phyloP scores from a whole-genome alignment of 2,329 filamentous ascomycete genomes.

The Phyllosticta citribraziliensis region DNA sequence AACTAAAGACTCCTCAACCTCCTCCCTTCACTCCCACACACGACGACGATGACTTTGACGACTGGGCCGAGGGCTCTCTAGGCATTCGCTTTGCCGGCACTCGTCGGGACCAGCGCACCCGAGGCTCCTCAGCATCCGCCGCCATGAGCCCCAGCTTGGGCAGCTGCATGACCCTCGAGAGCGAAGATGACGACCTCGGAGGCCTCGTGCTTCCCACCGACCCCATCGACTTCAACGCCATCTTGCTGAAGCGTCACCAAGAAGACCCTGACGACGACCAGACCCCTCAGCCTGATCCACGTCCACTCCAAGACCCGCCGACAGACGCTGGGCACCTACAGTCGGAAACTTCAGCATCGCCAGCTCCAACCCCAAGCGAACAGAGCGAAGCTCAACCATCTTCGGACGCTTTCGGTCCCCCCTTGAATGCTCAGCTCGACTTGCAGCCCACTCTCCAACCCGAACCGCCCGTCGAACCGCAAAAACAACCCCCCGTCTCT shows the following conservation, averaged over 20 bases:
- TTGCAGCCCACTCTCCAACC: slow-evolving; percentile 9
- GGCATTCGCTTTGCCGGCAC: slow-evolving; percentile 87
- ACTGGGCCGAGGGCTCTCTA: slow-evolving; percentile 87
- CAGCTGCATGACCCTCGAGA: slow-evolving; percentile 84
- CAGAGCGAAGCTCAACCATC: slow-evolving; percentile 15
- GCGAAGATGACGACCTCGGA: slow-evolving; percentile 84
- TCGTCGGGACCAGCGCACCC: slow-evolving; percentile 62
- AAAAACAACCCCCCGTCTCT: neutral
- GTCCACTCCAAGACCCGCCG: neutral
- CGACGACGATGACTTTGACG: slow-evolving; percentile 53
- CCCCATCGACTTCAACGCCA: slow-evolving; percentile 71
- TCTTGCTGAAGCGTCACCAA: slow-evolving; percentile 61
- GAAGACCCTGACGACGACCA: slow-evolving; percentile 23
- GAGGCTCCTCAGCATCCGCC: slow-evolving; percentile 79
- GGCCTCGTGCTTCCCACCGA: slow-evolving; percentile 79
- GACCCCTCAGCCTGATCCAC: slow-evolving; percentile 5
- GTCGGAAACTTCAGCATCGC: slow-evolving; percentile 11
- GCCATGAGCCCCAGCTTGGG: slow-evolving; percentile 87
- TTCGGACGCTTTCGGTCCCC: slow-evolving; percentile 5
- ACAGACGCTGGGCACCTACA: neutral
- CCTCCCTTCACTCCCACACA: slow-evolving; percentile 27
- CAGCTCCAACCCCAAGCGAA: slow-evolving; percentile 13
- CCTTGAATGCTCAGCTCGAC: neutral
- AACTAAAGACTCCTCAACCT: slow-evolving; percentile 34
- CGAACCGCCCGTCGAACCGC: neutral